These are phyloP conservation scores for Dictyostelium discoideum DNA, from an alignment of 78 protist genomes.

Conservation along the genomic window dicty_2.7 NC_007090.3:1046501-1047000, in stretches of 20 bases:
- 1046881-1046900: slow-evolving; percentile 74
- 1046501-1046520: not conserved
- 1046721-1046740: too few species aligned
- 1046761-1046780: not conserved
- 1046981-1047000: too few species aligned
- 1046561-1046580: not conserved
- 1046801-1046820: too few species aligned
- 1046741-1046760: not conserved
- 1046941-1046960: slow-evolving; percentile 76
- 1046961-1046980: too few species aligned
- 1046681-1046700: too few species aligned
- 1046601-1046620: not conserved
- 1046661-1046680: too few species aligned
- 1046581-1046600: not conserved
- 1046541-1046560: not conserved
- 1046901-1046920: slow-evolving; percentile 93
- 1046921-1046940: slow-evolving; percentile 91
- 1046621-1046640: too few species aligned
- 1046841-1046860: slow-evolving; percentile 90
- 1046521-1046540: too few species aligned
- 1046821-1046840: slow-evolving; percentile 89
- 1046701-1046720: too few species aligned
- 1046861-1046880: slow-evolving; percentile 79
- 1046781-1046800: not conserved
- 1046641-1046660: too few species aligned